These are phyloP conservation scores for Wallacemonas sp. DNA, from an alignment of 208 protist species.

Conservation along the genomic window DNA sequence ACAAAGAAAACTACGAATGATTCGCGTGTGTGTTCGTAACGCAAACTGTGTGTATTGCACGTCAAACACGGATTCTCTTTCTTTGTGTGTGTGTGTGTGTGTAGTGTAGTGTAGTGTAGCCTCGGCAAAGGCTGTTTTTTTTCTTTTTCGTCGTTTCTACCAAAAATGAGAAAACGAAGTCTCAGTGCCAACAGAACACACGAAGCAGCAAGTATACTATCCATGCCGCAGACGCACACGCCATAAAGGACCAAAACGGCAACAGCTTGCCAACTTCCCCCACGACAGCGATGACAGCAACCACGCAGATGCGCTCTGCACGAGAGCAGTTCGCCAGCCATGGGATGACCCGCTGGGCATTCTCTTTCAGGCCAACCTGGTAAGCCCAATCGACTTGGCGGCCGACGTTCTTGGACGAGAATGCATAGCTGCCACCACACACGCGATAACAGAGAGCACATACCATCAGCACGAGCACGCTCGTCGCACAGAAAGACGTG, in stretches of 20 bases:
- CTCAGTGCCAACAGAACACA: not conserved
- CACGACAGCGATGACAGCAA: conserved; percentile 15
- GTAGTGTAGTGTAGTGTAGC: too few relatives aligned
- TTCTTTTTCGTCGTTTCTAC: conserved; percentile 7
- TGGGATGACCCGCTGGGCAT: not conserved
- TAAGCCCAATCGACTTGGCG: conserved; percentile 36
- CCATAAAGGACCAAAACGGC: conserved; percentile 22
- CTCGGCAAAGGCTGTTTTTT: too few relatives aligned
- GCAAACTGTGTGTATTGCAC: too few relatives aligned
- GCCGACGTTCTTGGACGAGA: conserved; percentile 7
- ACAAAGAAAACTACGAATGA: too few relatives aligned
- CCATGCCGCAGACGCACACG: not conserved
- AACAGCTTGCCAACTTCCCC: conserved; percentile 34
- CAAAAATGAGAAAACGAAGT: too few relatives aligned
- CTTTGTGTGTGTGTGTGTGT: not conserved
- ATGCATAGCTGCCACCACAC: conserved; percentile 23
- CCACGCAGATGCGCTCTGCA: conserved; percentile 19
- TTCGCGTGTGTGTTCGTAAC: too few relatives aligned
- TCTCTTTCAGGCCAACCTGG: conserved; percentile 22
- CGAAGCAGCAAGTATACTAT: conserved; percentile 3
- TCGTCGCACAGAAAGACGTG: conserved; percentile 20
- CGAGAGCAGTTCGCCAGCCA: conserved; percentile 13
- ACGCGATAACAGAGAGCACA: conserved; percentile 30
- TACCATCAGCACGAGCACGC: conserved; percentile 23
- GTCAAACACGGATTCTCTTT: not conserved